Evolutionary conservation across 1,139 yeast species (phyloP), one percentile per base, ranked within the genome.

Genomic region (Blastobotrys proliferans): DNA sequence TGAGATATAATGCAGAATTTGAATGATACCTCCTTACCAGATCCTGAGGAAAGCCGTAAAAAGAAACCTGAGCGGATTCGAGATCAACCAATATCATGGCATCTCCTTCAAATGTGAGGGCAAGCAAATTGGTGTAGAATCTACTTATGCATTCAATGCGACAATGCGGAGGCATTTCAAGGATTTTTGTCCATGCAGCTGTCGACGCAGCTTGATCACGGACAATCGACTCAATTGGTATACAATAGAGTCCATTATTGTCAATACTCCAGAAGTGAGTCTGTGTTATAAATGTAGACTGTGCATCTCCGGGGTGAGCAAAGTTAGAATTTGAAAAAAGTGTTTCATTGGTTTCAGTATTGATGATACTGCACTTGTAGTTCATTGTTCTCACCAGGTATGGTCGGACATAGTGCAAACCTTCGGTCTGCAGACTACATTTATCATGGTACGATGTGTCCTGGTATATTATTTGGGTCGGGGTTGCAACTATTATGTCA

Each of bases 91-190:
- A 13, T 5, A 37, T 9, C 5, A 37, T 16, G 13, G 29, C 27
- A 20, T 37, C 40, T 8, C 40, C 40, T 27, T 37, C 40, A 9
- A 13, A 29, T 3, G 40, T 37, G 20, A 37, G 14, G 9, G 28
- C 27, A 8, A 37, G 3, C 11, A 29, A 19, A 16, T 28, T 28
- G 2, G 17, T n/a, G 11, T 37, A 29, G 16, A 37, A 37, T 16
- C 28, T 13, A 20, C 30, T 37, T 3, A 37, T 37, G 16, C 35
- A 28, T 13, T 37, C 40, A 9, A 37, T 24, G n/a, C 40, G 18
- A 6, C 17, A 20, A 9, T 16, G 18, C 6, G n/a, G 13, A 9
- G 28, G 30, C 6, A 37, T 13, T n/a, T 28, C 20, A 6, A 37
- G 10, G 4, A 37, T 6, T 21, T 20, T 37, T 3, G 25, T 21